Conservation (phyloP, 805 yeast genomes). For the Saccharomyces jurei region DNA sequence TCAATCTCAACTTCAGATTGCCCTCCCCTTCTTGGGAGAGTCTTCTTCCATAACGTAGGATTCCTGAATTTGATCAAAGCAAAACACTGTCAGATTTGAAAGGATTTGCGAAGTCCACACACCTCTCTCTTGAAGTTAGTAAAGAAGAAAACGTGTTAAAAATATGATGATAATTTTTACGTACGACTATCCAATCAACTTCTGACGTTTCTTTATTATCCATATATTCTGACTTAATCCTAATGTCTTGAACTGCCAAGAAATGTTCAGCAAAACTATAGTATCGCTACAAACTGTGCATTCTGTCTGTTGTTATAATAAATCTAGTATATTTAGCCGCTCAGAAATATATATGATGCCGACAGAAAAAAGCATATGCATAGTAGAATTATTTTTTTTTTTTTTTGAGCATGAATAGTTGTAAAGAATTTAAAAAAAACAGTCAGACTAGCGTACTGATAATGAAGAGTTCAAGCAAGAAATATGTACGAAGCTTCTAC, state of each 20-base stretch:
- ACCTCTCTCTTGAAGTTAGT: background rate
- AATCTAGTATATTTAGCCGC: background rate
- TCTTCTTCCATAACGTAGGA: conserved; percentile 10
- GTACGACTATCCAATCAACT: conserved; percentile 10
- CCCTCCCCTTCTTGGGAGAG: background rate
- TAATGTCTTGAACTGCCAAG: background rate
- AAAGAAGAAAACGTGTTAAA: background rate
- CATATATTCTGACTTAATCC: background rate
- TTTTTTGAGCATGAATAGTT: background rate
- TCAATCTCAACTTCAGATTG: background rate
- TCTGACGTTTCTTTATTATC: background rate
- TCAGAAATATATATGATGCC: background rate
- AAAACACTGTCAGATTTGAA: conserved; percentile 12
- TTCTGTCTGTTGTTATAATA: background rate
- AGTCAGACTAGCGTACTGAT: background rate
- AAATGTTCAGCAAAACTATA: background rate
- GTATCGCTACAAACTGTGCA: background rate
- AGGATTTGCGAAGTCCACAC: background rate
- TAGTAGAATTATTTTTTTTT: background rate
- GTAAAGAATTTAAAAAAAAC: background rate
- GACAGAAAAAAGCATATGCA: background rate
- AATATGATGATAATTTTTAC: background rate
- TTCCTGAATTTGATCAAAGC: conserved; percentile 19
- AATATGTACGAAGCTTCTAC: background rate
- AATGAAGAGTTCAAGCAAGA: background rate